Conservation (phyloP, 2,329 filamentous ascomycete genomes). For the Nemania sp. region DNA sequence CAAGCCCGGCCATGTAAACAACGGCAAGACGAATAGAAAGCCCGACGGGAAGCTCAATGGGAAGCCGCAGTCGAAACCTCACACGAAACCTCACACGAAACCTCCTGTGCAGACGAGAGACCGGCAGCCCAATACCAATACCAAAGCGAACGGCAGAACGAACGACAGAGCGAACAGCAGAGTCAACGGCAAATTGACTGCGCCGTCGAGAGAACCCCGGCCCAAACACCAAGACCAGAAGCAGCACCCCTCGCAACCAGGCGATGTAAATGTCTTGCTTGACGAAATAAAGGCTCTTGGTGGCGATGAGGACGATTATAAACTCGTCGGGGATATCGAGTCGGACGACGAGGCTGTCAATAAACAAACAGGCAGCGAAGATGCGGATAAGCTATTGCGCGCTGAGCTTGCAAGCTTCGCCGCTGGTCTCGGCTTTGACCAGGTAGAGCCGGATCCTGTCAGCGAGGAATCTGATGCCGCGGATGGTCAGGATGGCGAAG, state of each 20-base stretch:
- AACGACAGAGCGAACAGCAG: constrained; percentile 19
- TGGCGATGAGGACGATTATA: constrained; percentile 67
- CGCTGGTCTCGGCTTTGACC: constrained; percentile 54
- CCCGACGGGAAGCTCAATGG: constrained; percentile 21
- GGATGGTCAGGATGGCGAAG: constrained; percentile 27
- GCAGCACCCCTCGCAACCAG: constrained; percentile 23
- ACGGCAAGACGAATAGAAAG: constrained; percentile 31
- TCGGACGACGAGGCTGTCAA: constrained; percentile 53
- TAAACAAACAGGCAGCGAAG: constrained; percentile 40
- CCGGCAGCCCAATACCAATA: constrained; percentile 17
- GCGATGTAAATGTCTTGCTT: constrained; percentile 50
- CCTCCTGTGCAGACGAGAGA: constrained; percentile 21
- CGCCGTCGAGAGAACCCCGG: constrained; percentile 8
- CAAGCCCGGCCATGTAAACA: constrained; percentile 14
- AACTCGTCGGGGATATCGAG: constrained; percentile 60
- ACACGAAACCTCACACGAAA: constrained; percentile 29
- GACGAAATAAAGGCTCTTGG: constrained; percentile 68
- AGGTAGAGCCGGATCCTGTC: constrained; percentile 47
- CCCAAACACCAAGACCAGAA: constrained; percentile 15
- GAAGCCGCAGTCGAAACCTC: constrained; percentile 34
- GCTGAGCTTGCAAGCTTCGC: constrained; percentile 59
- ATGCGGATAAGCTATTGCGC: constrained; percentile 52
- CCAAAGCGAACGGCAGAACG: constrained; percentile 12
- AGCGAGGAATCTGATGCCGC: constrained; percentile 44
- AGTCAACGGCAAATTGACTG: constrained; percentile 22